phyloP scores from a whole-genome alignment of 306 rosid species.

The Vicia faba region DNA sequence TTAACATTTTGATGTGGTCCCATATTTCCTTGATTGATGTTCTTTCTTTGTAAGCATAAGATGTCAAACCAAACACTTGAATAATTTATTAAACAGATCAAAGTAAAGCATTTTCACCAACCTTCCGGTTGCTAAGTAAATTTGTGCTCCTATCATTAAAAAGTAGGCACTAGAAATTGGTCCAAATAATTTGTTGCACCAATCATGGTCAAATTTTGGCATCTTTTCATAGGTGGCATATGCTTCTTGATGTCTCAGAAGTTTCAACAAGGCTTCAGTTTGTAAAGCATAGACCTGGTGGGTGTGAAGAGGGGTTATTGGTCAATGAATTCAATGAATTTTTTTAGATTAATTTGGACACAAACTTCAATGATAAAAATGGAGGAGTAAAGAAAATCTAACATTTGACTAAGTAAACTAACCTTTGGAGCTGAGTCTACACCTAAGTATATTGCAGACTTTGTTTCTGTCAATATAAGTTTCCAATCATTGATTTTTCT shows the following conservation, averaged over 20 bases:
- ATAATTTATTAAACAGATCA: slow-evolving; percentile 14
- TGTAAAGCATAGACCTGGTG: slow-evolving; percentile 72
- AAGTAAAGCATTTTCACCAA: slow-evolving; percentile 42
- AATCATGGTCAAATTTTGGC: slow-evolving; percentile 57
- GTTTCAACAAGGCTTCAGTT: slow-evolving; percentile 84
- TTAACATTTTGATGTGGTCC: slow-evolving; percentile 8
- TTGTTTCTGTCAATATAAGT: slow-evolving; percentile 62
- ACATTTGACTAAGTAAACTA: slow-evolving; percentile 24
- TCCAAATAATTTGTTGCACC: slow-evolving; percentile 63
- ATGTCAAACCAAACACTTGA: slow-evolving; percentile 7
- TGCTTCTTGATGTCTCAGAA: slow-evolving; percentile 77
- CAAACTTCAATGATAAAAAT: background rate
- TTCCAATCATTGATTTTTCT: slow-evolving; percentile 68
- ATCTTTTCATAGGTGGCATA: slow-evolving; percentile 57
- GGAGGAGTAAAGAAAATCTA: background rate
- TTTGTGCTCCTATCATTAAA: slow-evolving; percentile 64
- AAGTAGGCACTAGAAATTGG: slow-evolving; percentile 52
- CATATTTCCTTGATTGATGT: background rate
- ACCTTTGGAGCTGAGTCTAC: slow-evolving; percentile 85
- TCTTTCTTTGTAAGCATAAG: background rate
- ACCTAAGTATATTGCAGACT: slow-evolving; percentile 65
- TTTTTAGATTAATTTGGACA: slow-evolving; percentile 2
- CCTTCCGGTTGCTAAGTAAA: slow-evolving; percentile 86
- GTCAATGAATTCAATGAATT: background rate
- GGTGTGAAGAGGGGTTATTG: background rate